These are phyloP conservation scores for Conoideocrella luteorostrata DNA, from an alignment of 2,329 filamentous ascomycete species.

Conservation along the genomic window DNA sequence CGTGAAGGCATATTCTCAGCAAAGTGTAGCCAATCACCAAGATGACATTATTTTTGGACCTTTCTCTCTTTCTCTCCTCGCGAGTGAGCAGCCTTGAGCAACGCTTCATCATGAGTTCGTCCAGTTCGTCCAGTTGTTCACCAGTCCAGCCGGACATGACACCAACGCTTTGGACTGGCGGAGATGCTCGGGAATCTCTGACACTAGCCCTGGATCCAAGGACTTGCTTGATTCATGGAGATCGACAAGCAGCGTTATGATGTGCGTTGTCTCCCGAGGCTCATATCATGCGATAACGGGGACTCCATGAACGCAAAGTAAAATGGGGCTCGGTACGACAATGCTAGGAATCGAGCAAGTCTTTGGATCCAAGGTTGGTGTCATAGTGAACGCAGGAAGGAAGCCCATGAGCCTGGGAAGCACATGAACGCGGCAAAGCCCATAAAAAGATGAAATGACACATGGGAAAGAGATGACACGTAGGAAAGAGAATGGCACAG, in stretches of 20 bases:
- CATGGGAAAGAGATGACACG: no score
- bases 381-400: no score
- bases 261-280: conserved; percentile 85
- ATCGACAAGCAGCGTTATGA: conserved; percentile 74
- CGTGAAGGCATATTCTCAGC: conserved; percentile 53
- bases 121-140: conserved; percentile 80
- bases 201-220: conserved; percentile 44
- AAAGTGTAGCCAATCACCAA: conserved; percentile 71
- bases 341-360: no score
- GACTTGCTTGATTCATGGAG: conserved; percentile 62
- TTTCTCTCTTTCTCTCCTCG: no score
- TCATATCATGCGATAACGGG: conserved; percentile 90
- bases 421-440: no score
- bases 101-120: conserved; percentile 59
- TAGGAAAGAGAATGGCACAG: no score
- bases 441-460: no score
- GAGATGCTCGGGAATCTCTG: conserved; percentile 64
- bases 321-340: no score
- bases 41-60: conserved; percentile 62
- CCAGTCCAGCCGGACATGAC: conserved; percentile 66
- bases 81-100: conserved; percentile 40
- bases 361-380: no score
- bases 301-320: no score
- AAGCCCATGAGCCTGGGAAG: no score
- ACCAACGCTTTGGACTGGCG: conserved; percentile 60